Percentiles rank a stretch among this genome's conserved stretches.
Evolutionary conservation across 164 flowering plant species (phyloP).

Genomic region (Taxillus chinensis): DNA sequence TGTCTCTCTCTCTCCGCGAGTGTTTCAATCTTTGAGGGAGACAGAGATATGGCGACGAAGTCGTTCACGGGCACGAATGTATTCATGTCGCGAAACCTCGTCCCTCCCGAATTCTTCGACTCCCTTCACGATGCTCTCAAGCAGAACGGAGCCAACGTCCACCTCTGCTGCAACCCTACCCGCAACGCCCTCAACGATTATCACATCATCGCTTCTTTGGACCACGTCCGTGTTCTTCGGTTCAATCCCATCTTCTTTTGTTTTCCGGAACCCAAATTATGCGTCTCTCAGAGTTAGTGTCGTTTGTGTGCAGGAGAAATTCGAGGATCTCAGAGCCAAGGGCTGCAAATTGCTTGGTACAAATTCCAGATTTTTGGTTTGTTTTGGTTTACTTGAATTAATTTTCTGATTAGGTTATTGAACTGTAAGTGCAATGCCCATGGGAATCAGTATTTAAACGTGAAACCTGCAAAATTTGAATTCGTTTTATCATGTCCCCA

Average conservation of each 20-base stretch:
- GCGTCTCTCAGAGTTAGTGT: not conserved
- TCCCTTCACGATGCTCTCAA: conserved; percentile 81
- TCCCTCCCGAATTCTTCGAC: conserved; percentile 75
- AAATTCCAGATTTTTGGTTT: not conserved
- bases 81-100: conserved; percentile 77
- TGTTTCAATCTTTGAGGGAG: not conserved
- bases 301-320: conserved; percentile 63
- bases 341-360: conserved; percentile 78
- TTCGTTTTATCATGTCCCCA: too few species aligned
- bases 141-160: conserved; percentile 60
- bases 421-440: too few species aligned
- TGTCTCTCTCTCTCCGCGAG: too few species aligned
- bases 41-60: conserved; percentile 27
- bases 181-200: conserved; percentile 54
- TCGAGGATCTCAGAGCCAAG: conserved; percentile 63
- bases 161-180: conserved; percentile 80
- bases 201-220: conserved; percentile 71
- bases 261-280: not conserved
- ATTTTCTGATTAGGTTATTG: too few species aligned
- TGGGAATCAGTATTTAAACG: too few species aligned
- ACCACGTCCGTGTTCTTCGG: conserved; percentile 35
- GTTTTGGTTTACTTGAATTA: not conserved
- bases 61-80: conserved; percentile 64
- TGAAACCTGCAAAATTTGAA: too few species aligned
- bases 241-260: not conserved